These are phyloP conservation scores for Candida mattraensis DNA, from an alignment of 805 yeast genomes.

Conservation along the genomic window DNA sequence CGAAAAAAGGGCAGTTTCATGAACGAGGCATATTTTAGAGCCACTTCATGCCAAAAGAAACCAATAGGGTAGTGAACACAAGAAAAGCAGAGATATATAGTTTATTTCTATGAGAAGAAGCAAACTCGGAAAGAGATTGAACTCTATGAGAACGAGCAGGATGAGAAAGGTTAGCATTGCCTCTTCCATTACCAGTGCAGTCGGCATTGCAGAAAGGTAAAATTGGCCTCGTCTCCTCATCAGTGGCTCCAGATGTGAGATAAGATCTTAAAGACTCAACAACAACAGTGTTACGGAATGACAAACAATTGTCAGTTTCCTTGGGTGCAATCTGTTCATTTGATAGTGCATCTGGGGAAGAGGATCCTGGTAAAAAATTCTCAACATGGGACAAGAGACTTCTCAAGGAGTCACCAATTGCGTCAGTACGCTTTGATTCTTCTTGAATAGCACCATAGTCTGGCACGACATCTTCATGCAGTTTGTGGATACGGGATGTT, in stretches of 20 bases:
- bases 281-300: slow-evolving; percentile 12
- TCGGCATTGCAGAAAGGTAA: slow-evolving; percentile 14
- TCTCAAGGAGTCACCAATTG: slow-evolving; percentile 9
- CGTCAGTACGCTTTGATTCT: slow-evolving; percentile 1
- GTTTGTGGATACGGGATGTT: background rate
- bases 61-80: background rate
- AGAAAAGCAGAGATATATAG: slow-evolving; percentile 1
- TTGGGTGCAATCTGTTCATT: slow-evolving; percentile 1
- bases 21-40: background rate
- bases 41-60: slow-evolving; percentile 1
- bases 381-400: slow-evolving; percentile 14
- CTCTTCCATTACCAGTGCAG: slow-evolving; percentile 1
- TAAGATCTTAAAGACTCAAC: slow-evolving; percentile 17
- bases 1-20: too few relatives aligned
- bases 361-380: slow-evolving; percentile 8
- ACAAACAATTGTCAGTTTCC: slow-evolving; percentile 6
- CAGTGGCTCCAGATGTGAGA: slow-evolving; percentile 13
- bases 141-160: background rate
- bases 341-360: slow-evolving; percentile 3
- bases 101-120: slow-evolving; percentile 1
- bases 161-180: slow-evolving; percentile 1
- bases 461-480: background rate
- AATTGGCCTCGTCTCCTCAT: slow-evolving; percentile 13
- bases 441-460: slow-evolving; percentile 10
- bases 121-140: slow-evolving; percentile 1